These are phyloP conservation scores for Terfezia boudieri DNA, from an alignment of 495 filamentous ascomycete species.

Conservation along the genomic window DNA sequence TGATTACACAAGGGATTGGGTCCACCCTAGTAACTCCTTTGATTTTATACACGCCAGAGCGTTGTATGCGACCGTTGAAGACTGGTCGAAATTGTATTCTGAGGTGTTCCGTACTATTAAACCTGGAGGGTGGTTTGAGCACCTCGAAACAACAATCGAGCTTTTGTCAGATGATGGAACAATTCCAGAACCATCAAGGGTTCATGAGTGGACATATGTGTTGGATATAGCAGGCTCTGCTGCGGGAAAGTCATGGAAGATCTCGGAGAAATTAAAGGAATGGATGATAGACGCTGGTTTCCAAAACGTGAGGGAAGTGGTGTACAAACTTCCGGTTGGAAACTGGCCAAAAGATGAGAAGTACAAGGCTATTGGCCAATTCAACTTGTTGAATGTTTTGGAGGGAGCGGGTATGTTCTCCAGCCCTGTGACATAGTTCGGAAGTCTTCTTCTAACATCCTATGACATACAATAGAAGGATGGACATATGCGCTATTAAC, in stretches of 20 bases:
- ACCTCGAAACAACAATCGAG: slow-evolving; percentile 24
- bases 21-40: slow-evolving; percentile 28
- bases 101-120: no score
- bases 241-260: slow-evolving; percentile 6
- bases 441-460: no score
- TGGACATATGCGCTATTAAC: no score
- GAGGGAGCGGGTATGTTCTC: no score
- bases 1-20: slow-evolving; percentile 31
- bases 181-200: background rate
- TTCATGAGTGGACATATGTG: slow-evolving; percentile 8
- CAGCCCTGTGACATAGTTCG: no score
- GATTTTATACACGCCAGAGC: slow-evolving; percentile 40
- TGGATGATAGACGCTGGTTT: slow-evolving; percentile 17
- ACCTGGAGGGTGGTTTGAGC: slow-evolving; percentile 25
- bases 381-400: slow-evolving; percentile 24
- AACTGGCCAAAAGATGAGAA: slow-evolving; percentile 41
- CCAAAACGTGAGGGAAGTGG: slow-evolving; percentile 21
- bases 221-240: slow-evolving; percentile 4
- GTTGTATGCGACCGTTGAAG: slow-evolving; percentile 30
- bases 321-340: slow-evolving; percentile 43
- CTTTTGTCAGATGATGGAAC: slow-evolving; percentile 4
- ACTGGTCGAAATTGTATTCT: slow-evolving; percentile 27
- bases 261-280: slow-evolving; percentile 7
- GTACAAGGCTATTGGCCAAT: slow-evolving; percentile 40
- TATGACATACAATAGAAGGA: no score